Conservation (phyloP, 2,329 filamentous ascomycete species). For the Microdochium bolleyi region DNA sequence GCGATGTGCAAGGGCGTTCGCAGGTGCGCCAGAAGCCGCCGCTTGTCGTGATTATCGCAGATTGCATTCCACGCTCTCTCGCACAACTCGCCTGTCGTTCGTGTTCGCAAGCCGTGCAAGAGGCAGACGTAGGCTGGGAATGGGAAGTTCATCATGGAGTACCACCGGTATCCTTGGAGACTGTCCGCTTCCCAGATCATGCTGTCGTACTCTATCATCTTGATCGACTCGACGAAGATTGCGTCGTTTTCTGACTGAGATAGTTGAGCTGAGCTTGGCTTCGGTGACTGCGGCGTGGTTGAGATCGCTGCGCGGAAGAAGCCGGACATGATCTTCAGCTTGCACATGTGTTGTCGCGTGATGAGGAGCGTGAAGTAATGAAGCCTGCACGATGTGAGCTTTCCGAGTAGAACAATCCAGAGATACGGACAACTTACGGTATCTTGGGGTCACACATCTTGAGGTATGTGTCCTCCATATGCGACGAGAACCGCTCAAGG, state of each 20-base stretch:
- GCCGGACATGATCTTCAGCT: slow-evolving; percentile 47
- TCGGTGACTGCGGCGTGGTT: slow-evolving; percentile 5
- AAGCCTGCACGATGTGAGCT: slow-evolving; percentile 14
- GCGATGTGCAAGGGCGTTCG: slow-evolving; percentile 49
- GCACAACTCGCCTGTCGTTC: slow-evolving; percentile 44
- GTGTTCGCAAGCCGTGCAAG: slow-evolving; percentile 44
- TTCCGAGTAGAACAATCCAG: neutral
- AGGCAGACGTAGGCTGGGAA: slow-evolving; percentile 55
- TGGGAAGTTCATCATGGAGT: slow-evolving; percentile 50
- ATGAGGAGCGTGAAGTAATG: slow-evolving; percentile 52
- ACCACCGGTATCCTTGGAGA: slow-evolving; percentile 49
- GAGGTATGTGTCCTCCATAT: slow-evolving; percentile 49
- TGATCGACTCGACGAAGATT: slow-evolving; percentile 45
- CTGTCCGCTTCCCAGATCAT: slow-evolving; percentile 41
- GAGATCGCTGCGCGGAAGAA: slow-evolving; percentile 37
- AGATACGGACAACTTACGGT: slow-evolving; percentile 17
- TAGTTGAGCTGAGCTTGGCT: slow-evolving; percentile 16
- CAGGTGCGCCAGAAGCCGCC: slow-evolving; percentile 39
- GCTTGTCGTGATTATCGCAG: slow-evolving; percentile 42
- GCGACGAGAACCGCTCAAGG: slow-evolving; percentile 43
- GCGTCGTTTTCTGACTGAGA: slow-evolving; percentile 40
- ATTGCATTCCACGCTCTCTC: slow-evolving; percentile 53
- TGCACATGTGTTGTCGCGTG: slow-evolving; percentile 46
- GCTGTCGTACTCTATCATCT: slow-evolving; percentile 53
- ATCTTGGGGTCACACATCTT: slow-evolving; percentile 49